Base-by-base conservation (phyloP, 108 stramenopile genomes). In the Skeletonema menzelii region DNA sequence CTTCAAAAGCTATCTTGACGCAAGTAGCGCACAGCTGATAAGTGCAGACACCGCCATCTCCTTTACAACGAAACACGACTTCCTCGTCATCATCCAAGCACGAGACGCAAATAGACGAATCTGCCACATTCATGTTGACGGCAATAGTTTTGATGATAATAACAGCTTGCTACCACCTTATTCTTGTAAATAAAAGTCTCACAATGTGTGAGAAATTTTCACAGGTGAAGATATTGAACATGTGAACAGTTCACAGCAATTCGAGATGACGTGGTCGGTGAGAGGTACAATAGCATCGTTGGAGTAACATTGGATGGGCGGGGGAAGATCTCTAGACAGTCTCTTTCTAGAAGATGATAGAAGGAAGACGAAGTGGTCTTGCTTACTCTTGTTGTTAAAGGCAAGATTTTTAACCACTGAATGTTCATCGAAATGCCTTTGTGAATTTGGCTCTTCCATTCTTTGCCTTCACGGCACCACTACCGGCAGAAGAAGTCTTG, bases 401-500 rank as follows among this genome's bases (percentile, higher is more conserved):
- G 31, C 31, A 32, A 32, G 31, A 32, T 4, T 32, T 32, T 32
- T 32, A n/a, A n/a, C 88, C 91, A 27, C 84, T 98, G 67, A 77
- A 84, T 60, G 53, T 64, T 24, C 85, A 97, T 76, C 88, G 92
- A 65, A 98, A 97, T 80, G 95, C 94, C 30, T 98, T 98, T 68
- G 85, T 92, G 58, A 97, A 97, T 73, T 83, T 98, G 28, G 97
- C 97, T 8, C 76, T 99, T 40, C 97, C 97, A 10, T 93, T 97
- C 82, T 99, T 98, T 72, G 95, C 97, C n/a, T 97, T 96, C 70
- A 93, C 95, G 10, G 69, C 85, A 53, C 97, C 97, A 22, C 70
- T 96, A 15, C 91, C 90, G 15, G 89, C 93, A 27, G 90, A 90
- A 31, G 75, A 84, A 67, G 53, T 86, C 19, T n/a, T 56, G 0